Evolutionary conservation across 2,329 filamentous ascomycete species (phyloP).

Genomic region (Cladosporium sp.): DNA sequence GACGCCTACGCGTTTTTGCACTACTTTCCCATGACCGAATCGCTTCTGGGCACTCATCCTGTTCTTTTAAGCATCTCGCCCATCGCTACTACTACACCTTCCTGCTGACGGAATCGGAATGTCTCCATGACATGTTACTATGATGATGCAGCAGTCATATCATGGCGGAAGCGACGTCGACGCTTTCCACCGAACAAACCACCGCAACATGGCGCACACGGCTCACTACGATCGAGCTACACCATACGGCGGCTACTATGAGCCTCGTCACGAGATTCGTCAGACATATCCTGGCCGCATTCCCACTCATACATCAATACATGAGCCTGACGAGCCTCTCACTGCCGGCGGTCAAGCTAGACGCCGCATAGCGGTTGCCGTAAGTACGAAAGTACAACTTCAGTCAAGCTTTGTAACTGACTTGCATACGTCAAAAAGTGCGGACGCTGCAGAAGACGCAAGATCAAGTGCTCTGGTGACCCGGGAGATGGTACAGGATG

Average conservation of each 20-base stretch:
- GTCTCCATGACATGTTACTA: conserved; percentile 22
- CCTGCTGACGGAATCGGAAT: conserved; percentile 20
- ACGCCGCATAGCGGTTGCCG: conserved; percentile 56
- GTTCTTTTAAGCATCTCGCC: not conserved
- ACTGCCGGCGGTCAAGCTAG: conserved; percentile 40
- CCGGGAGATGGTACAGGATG: conserved; percentile 75
- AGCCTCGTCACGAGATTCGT: conserved; percentile 28
- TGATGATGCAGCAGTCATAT: conserved; percentile 35
- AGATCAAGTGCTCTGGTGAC: conserved; percentile 93
- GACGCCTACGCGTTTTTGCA: not conserved
- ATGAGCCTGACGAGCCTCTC: conserved; percentile 38
- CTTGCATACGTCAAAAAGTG: conserved; percentile 59
- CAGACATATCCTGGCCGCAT: conserved; percentile 27
- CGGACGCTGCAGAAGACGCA: conserved; percentile 83
- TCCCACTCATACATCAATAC: conserved; percentile 28
- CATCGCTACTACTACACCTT: not conserved
- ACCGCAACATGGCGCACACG: conserved; percentile 19
- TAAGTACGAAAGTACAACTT: conserved; percentile 35
- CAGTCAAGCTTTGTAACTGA: conserved; percentile 9
- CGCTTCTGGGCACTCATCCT: conserved; percentile 7
- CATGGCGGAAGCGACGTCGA: conserved; percentile 30
- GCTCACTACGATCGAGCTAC: conserved; percentile 30
- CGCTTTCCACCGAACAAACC: conserved; percentile 23
- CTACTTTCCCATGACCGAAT: not conserved
- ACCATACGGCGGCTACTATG: conserved; percentile 29